Evolutionary conservation across 257 asterid species (phyloP).

Genomic region (Gynochthodes officinalis): DNA sequence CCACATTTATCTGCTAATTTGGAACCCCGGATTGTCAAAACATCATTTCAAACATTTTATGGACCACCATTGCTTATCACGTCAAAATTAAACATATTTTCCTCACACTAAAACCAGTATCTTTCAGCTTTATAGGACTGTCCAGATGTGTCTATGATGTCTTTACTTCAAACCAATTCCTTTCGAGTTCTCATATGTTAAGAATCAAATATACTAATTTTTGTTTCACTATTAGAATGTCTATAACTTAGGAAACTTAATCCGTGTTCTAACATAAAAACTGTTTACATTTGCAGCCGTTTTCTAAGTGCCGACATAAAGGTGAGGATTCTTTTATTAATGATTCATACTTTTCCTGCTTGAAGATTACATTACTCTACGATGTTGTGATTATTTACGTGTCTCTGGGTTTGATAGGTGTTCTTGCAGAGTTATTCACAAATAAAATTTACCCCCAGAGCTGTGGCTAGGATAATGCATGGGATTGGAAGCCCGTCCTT

Average conservation of each 20-base stretch:
- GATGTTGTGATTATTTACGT: conserved; percentile 20
- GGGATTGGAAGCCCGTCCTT: conserved; percentile 92
- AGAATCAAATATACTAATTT: not conserved
- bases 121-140: not conserved
- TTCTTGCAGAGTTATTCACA: conserved; percentile 81
- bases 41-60: not conserved
- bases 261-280: conserved; percentile 26
- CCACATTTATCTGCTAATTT: not conserved
- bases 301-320: conserved; percentile 85
- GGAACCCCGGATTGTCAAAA: not conserved
- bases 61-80: not conserved
- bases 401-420: conserved; percentile 51
- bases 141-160: not conserved
- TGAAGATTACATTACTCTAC: not conserved
- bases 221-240: conserved; percentile 5
- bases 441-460: conserved; percentile 84
- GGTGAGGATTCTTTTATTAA: conserved; percentile 33
- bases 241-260: not conserved
- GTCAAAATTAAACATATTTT: not conserved
- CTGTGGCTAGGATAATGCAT: conserved; percentile 87
- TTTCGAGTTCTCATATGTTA: not conserved
- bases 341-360: not conserved
- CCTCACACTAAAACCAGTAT: not conserved
- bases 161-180: not conserved
- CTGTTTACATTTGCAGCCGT: conserved; percentile 54